phyloP scores from a whole-genome alignment of 129 eudicot species.

The Saposhnikovia divaricata region DNA sequence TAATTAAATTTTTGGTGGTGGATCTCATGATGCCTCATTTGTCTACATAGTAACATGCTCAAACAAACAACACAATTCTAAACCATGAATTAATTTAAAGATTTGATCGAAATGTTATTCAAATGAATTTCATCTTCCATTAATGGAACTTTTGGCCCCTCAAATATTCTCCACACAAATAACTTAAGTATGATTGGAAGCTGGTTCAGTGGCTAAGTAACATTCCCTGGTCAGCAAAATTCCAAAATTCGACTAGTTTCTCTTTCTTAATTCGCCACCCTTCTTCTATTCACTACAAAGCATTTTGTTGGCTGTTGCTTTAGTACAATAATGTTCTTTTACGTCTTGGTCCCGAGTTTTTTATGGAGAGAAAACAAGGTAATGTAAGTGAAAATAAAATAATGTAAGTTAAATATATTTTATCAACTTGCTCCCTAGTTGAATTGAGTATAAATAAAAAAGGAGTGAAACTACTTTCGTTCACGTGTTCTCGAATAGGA shows the following conservation, averaged over 20 bases:
- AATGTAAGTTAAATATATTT: no score
- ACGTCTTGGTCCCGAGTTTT: no score
- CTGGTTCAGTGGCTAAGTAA: background rate
- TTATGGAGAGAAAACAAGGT: no score
- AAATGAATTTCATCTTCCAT: background rate
- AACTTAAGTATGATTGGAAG: background rate
- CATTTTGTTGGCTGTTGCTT: no score
- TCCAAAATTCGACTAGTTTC: background rate
- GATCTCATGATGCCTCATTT: slow-evolving; percentile 6
- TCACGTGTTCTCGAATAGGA: no score
- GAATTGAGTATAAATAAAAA: no score
- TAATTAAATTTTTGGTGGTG: background rate
- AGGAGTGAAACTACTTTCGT: no score
- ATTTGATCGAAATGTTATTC: background rate
- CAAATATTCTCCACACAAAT: background rate
- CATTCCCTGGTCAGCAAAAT: background rate
- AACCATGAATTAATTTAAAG: background rate
- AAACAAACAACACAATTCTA: background rate
- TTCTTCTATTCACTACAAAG: no score
- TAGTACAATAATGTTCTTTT: no score
- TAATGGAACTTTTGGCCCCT: background rate
- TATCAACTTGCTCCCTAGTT: no score
- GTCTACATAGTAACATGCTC: background rate
- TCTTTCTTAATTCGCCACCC: background rate
- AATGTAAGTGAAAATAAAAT: no score